Percentiles rank a stretch among this genome's conserved stretches.
Evolutionary conservation across 2,329 filamentous ascomycete genomes (phyloP).

Genomic region (Aspergillus pseudoglaucus): DNA sequence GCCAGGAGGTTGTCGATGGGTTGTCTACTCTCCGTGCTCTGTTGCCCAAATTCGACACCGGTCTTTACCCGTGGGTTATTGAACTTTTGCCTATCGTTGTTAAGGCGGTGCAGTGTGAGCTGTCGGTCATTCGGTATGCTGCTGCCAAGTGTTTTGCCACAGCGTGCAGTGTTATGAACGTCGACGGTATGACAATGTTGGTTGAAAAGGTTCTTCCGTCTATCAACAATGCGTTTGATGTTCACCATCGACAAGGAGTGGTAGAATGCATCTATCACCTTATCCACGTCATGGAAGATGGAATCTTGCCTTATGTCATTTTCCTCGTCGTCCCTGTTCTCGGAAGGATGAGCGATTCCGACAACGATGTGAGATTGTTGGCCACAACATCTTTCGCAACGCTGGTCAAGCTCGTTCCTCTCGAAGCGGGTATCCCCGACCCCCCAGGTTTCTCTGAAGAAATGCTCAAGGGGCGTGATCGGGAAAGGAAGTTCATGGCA

Average conservation of each 20-base stretch:
- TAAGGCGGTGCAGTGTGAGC: conserved; percentile 75
- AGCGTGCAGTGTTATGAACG: conserved; percentile 90
- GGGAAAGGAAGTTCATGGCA: conserved; percentile 91
- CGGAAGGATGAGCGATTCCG: conserved; percentile 96
- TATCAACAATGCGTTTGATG: conserved; percentile 82
- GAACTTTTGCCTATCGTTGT: conserved; percentile 77
- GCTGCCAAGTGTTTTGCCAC: conserved; percentile 97
- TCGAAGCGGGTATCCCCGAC: conserved; percentile 95
- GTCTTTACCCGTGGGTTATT: conserved; percentile 73
- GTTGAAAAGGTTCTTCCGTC: conserved; percentile 89
- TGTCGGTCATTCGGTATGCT: conserved; percentile 92
- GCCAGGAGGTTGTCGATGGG: conserved; percentile 89
- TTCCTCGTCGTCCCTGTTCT: conserved; percentile 97
- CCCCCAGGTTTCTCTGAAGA: conserved; percentile 87
- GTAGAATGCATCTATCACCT: conserved; percentile 95
- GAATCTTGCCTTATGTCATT: conserved; percentile 93
- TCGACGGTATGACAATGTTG: conserved; percentile 91
- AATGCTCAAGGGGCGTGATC: conserved; percentile 80
- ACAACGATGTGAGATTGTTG: conserved; percentile 88
- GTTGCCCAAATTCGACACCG: conserved; percentile 75
- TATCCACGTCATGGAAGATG: conserved; percentile 96
- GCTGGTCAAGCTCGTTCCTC: conserved; percentile 88
- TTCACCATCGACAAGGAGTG: conserved; percentile 83
- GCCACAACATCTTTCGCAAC: conserved; percentile 97
- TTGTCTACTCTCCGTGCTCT: conserved; percentile 88